A percentile compares a stretch with the other conserved stretches of the same genome.
Evolutionary conservation across 352 stramenopile genomes (phyloP).

Genomic region (Globisporangium nunn): DNA sequence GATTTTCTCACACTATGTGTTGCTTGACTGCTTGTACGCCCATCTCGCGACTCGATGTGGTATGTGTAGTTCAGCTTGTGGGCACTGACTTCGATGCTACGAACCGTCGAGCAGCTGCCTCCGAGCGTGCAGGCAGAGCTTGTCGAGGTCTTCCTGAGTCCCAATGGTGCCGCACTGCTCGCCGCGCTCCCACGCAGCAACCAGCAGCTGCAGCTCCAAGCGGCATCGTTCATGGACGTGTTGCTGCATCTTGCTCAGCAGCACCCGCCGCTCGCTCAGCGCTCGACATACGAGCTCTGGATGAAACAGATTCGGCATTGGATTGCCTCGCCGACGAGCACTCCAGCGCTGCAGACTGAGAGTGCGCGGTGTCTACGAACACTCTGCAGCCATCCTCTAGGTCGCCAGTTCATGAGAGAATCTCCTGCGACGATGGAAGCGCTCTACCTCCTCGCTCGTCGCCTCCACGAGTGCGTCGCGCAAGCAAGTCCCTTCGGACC

Average conservation of each 20-base stretch:
- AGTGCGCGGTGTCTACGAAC: conserved; percentile 47
- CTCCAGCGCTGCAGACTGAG: conserved; percentile 23
- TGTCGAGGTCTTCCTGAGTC: conserved; percentile 29
- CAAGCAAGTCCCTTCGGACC: not conserved
- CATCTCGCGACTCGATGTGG: not conserved
- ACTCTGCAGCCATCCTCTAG: conserved; percentile 39
- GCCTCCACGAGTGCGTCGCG: conserved; percentile 31
- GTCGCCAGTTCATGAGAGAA: conserved; percentile 40
- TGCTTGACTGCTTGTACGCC: too few relatives aligned
- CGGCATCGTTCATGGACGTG: conserved; percentile 34
- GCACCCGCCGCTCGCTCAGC: conserved; percentile 22
- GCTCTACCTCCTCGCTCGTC: conserved; percentile 41
- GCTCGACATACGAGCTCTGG: conserved; percentile 50
- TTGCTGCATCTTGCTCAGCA: conserved; percentile 39
- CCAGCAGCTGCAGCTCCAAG: conserved; percentile 30
- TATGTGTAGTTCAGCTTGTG: conserved; percentile 25
- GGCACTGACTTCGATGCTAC: conserved; percentile 28
- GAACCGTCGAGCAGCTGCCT: conserved; percentile 18
- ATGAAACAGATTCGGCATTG: conserved; percentile 54
- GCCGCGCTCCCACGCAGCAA: conserved; percentile 30
- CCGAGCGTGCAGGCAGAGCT: conserved; percentile 13
- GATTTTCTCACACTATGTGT: not conserved
- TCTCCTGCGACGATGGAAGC: conserved; percentile 39
- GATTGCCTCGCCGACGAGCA: conserved; percentile 8
- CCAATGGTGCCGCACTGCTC: conserved; percentile 27